Conservation (phyloP, 768 basidiomycete species). For the Rhodotorula toruloides region DNA sequence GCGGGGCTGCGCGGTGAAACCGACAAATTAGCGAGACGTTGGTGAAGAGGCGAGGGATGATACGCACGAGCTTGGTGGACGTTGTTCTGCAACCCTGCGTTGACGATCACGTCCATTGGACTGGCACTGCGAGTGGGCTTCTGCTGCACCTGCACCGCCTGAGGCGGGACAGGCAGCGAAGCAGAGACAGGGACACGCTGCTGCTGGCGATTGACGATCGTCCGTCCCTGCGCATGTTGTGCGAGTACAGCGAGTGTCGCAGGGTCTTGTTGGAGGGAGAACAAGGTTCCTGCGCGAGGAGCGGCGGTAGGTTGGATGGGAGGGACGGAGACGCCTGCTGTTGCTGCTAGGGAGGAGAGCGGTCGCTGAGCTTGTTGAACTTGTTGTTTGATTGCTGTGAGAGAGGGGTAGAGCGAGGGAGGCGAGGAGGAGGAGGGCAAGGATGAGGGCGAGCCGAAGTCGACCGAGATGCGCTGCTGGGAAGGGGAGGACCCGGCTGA, state of each 20-base stretch:
- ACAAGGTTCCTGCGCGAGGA: background rate
- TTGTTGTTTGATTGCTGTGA: background rate
- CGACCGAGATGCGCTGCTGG: background rate
- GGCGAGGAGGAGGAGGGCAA: slow-evolving; percentile 1
- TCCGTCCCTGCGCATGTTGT: background rate
- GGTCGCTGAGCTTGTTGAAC: background rate
- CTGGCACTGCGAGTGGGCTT: background rate
- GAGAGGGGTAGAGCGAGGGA: background rate
- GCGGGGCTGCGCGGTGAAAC: background rate
- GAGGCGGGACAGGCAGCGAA: background rate
- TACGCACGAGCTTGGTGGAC: slow-evolving; percentile 22
- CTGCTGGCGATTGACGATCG: background rate
- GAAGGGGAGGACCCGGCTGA: background rate
- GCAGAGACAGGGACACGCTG: background rate
- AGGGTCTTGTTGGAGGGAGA: background rate
- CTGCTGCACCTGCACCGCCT: background rate
- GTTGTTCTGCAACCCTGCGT: slow-evolving; percentile 17
- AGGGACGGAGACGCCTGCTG: slow-evolving; percentile 19
- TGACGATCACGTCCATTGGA: slow-evolving; percentile 32
- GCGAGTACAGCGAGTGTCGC: background rate
- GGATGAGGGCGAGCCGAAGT: background rate
- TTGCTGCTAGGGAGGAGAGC: slow-evolving; percentile 16
- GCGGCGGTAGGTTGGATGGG: background rate
- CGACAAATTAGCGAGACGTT: background rate
- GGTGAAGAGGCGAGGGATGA: background rate